phyloP scores from a whole-genome alignment of 1,139 yeast genomes.

The Entelexis paramagnoliae region DNA sequence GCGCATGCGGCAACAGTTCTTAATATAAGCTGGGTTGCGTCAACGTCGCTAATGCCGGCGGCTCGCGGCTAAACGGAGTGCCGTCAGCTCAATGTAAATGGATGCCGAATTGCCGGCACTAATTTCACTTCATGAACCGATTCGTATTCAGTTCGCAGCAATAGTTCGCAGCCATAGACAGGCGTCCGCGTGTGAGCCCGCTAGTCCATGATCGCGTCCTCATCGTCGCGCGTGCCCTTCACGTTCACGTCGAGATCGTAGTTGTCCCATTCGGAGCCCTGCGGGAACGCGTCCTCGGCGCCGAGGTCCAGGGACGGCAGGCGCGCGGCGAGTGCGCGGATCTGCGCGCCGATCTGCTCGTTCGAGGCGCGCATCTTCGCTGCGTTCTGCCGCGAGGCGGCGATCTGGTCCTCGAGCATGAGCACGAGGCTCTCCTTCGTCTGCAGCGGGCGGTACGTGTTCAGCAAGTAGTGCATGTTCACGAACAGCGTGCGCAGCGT shows the following conservation, averaged over 20 bases:
- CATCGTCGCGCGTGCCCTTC: slow-evolving; percentile 4
- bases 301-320: slow-evolving; percentile 17
- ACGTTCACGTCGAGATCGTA: slow-evolving; percentile 20
- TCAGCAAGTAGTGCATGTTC: slow-evolving; percentile 72
- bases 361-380: slow-evolving; percentile 26
- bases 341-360: slow-evolving; percentile 24
- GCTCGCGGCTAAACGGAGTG: too few species aligned
- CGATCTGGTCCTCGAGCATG: slow-evolving; percentile 46
- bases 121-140: too few species aligned
- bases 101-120: too few species aligned
- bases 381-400: slow-evolving; percentile 24
- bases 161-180: too few species aligned
- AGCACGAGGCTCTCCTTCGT: slow-evolving; percentile 69
- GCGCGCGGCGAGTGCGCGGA: slow-evolving; percentile 25
- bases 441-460: slow-evolving; percentile 83
- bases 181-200: too few species aligned
- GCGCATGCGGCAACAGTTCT: too few species aligned
- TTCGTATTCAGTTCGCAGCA: too few species aligned
- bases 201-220: slow-evolving; percentile 8
- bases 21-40: too few species aligned
- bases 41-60: too few species aligned
- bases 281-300: neutral
- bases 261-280: slow-evolving; percentile 12
- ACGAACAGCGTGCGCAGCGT: slow-evolving; percentile 63
- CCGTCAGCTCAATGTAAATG: too few species aligned